These are phyloP conservation scores for Moelleriella libera DNA, from an alignment of 2,329 filamentous ascomycete species.

Conservation along the genomic window DNA sequence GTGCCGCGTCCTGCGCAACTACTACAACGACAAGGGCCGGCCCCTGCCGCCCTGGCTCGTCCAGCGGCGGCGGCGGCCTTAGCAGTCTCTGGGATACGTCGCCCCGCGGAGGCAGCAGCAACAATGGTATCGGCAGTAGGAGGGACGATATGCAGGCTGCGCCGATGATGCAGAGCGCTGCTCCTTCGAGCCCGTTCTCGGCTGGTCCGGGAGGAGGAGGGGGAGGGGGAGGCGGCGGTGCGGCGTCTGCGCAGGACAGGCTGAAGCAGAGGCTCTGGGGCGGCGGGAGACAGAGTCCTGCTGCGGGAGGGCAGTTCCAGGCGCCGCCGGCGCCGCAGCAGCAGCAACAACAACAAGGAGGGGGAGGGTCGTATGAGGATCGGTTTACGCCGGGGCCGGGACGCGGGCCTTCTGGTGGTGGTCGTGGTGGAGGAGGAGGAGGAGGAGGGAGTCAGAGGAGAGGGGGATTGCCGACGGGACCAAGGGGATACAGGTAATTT, in stretches of 20 bases:
- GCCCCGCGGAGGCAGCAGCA: slow-evolving; percentile 22
- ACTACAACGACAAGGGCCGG: slow-evolving; percentile 81
- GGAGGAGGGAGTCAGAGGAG: slow-evolving; percentile 10
- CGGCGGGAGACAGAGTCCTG: slow-evolving; percentile 42
- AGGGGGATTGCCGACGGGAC: slow-evolving; percentile 31
- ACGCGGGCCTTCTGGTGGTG: slow-evolving; percentile 25
- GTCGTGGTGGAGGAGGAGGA: slow-evolving; percentile 20
- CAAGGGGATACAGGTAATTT: slow-evolving; percentile 21
- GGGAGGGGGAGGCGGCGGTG: slow-evolving; percentile 1
- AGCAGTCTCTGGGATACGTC: slow-evolving; percentile 45
- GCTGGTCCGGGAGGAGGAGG: slow-evolving; percentile 54
- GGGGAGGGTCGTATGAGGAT: slow-evolving; percentile 23
- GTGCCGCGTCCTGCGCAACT: slow-evolving; percentile 79
- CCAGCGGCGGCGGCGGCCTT: slow-evolving; percentile 18
- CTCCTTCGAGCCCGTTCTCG: slow-evolving; percentile 57
- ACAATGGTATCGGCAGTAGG: slow-evolving; percentile 15
- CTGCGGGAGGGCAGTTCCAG: slow-evolving; percentile 29
- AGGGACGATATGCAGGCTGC: too few relatives aligned
- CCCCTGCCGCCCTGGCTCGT: slow-evolving; percentile 69
- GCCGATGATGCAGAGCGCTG: slow-evolving; percentile 32
- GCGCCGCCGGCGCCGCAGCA: slow-evolving; percentile 19
- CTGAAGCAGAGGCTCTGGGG: slow-evolving; percentile 69
- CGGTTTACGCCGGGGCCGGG: slow-evolving; percentile 27
- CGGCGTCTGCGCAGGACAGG: slow-evolving; percentile 62
- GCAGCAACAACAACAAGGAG: neutral